These are phyloP conservation scores for Suhomyces prunicola DNA, from an alignment of 805 yeast genomes.

Conservation along the genomic window DNA sequence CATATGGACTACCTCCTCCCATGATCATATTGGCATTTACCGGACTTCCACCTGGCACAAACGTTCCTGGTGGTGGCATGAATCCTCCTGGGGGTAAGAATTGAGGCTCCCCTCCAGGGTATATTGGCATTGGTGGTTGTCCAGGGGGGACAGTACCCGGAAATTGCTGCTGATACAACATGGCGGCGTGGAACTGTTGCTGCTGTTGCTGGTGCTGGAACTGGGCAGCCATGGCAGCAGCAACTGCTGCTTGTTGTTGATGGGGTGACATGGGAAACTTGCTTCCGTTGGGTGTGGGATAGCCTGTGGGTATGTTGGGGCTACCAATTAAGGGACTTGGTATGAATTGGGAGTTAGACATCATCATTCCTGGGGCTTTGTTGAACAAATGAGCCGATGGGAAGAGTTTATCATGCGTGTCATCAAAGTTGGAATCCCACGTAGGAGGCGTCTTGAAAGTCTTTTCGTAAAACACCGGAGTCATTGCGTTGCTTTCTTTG, in stretches of 20 bases:
- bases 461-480: constrained; percentile 45
- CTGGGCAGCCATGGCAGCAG: constrained; percentile 31
- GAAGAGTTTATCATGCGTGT: constrained; percentile 52
- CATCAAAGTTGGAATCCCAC: constrained; percentile 62
- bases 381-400: constrained; percentile 27
- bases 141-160: constrained; percentile 32
- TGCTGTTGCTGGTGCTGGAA: constrained; percentile 25
- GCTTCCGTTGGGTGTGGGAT: constrained; percentile 15
- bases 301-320: constrained; percentile 15
- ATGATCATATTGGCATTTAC: constrained; percentile 24
- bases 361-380: constrained; percentile 14
- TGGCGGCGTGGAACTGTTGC: constrained; percentile 36
- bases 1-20: constrained; percentile 13
- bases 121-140: constrained; percentile 33
- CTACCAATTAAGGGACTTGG: constrained; percentile 30
- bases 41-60: constrained; percentile 26
- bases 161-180: constrained; percentile 37
- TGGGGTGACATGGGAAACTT: constrained; percentile 31
- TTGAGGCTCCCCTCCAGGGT: constrained; percentile 30
- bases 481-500: constrained; percentile 28
- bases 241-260: constrained; percentile 20
- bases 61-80: constrained; percentile 31
- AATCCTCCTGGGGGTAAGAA: constrained; percentile 36
- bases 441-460: constrained; percentile 76
- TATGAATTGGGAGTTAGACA: constrained; percentile 23